Evolutionary conservation across 176 grass and related monocot genomes (phyloP).

Genomic region (Leersia perrieri): DNA sequence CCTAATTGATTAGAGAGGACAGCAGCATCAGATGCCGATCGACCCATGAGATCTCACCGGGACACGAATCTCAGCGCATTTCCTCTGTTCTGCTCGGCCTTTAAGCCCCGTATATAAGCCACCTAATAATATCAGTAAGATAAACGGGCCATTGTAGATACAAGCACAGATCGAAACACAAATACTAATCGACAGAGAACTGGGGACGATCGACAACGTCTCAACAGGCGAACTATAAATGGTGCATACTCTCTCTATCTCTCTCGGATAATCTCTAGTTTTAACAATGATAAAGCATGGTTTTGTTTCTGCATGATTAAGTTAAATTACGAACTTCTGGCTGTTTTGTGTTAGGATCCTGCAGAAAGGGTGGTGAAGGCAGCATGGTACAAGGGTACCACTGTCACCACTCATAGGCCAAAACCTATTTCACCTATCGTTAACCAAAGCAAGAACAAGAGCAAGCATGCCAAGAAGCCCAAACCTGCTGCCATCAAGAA

Average conservation of each 20-base stretch:
- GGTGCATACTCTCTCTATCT: background rate
- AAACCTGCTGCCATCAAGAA: background rate
- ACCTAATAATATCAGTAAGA: background rate
- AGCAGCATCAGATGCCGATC: background rate
- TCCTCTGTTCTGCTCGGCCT: background rate
- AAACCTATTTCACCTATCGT: background rate
- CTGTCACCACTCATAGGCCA: background rate
- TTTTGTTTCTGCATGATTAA: too few relatives aligned
- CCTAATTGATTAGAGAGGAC: background rate
- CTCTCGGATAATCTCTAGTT: background rate
- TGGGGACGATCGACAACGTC: background rate
- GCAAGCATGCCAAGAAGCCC: background rate
- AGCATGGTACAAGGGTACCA: background rate
- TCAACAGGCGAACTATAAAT: background rate
- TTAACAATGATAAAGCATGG: background rate
- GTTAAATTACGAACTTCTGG: background rate
- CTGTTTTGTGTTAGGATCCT: background rate
- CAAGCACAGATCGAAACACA: background rate
- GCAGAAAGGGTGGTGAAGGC: conserved; percentile 5
- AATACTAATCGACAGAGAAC: background rate
- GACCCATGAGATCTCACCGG: background rate
- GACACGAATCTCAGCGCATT: background rate
- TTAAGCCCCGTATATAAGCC: background rate
- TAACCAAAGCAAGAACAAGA: background rate
- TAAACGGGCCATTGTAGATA: background rate